Base-by-base conservation (phyloP, 768 basidiomycete species). In the Pisolithus sp. region DNA sequence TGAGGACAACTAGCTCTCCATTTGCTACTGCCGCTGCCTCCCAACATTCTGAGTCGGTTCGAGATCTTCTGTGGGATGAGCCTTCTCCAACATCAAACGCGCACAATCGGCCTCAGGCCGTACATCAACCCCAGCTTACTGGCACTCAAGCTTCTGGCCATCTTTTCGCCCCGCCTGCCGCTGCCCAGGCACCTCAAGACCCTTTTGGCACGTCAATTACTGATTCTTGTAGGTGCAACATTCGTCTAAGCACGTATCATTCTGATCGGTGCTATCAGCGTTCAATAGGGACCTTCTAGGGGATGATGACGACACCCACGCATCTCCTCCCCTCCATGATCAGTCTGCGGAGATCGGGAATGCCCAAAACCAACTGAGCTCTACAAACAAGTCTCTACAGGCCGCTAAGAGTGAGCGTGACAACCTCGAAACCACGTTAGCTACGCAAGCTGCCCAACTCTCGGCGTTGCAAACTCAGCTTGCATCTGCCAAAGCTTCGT, bases 291-390 rank as follows among this genome's bases (percentile, higher is more conserved):
- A 90, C 67, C 76, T 92, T 50, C 73, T 93, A 26, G 84, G 81
- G 24, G 89, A 89, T 57, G 89, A 93, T 31, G 78, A 81, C 9
- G 69, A 73, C 23, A 64, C 67, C 2, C 68, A 75, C 5, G 49
- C 73, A 0, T 73, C 82, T 15, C 72, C 80, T 46, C 74, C 78
- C 37, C 62, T 85, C 6, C 81, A 85, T 5, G 85, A 93, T 58
- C 79, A 80, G 53, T 90, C 88, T 26, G 88, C 83, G 4, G 89
- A 93, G 62, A 86, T 97, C 50, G 92, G 90, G 7, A 94, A 96
- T 62, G 69, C 82, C 20, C 85, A 85, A 67, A 93, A 92, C 59
- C 89, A 94, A 58, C 73, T 96, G 42, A 76, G 79, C 58, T 90
- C 87, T 12, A 95, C 93, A 4, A 84, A 78, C 49, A 80, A 74